Percentiles rank a stretch among this genome's conserved stretches.
phyloP scores from a whole-genome alignment of 2,329 filamentous ascomycete species.

The Venturia oleaginea region DNA sequence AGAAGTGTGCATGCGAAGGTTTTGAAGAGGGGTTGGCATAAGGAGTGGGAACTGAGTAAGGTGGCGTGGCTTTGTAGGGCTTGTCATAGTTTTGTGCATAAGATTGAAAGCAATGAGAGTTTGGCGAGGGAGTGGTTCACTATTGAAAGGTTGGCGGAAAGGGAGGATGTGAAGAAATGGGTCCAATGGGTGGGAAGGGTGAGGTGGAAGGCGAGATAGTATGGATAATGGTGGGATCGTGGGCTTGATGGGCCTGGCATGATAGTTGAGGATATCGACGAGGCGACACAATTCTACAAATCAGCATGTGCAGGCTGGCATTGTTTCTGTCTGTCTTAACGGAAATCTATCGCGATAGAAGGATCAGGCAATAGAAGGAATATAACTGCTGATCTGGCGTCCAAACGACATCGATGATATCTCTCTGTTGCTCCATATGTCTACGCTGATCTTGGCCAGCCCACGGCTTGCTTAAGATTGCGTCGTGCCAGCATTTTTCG shows the following conservation, averaged over 20 bases:
- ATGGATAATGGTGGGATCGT: not conserved
- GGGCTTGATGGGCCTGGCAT: not conserved
- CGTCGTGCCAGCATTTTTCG: too few relatives aligned
- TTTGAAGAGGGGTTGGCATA: slow-evolving; percentile 69
- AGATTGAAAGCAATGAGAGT: slow-evolving; percentile 66
- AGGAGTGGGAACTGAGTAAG: slow-evolving; percentile 62
- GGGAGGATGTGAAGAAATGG: slow-evolving; percentile 64
- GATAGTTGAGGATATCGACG: too few relatives aligned
- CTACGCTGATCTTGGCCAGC: too few relatives aligned
- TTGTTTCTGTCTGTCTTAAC: too few relatives aligned
- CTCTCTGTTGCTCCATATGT: too few relatives aligned
- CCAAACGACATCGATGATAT: too few relatives aligned
- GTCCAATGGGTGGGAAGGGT: slow-evolving; percentile 63
- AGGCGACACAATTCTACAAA: too few relatives aligned
- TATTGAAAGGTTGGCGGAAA: slow-evolving; percentile 58
- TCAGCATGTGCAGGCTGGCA: too few relatives aligned
- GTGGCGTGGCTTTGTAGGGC: slow-evolving; percentile 72
- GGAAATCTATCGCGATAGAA: too few relatives aligned
- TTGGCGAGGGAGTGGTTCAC: slow-evolving; percentile 65
- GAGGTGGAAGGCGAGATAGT: slow-evolving; percentile 59
- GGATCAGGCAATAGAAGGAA: too few relatives aligned
- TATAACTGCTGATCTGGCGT: too few relatives aligned
- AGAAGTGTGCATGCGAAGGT: slow-evolving; percentile 66
- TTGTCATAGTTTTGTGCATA: slow-evolving; percentile 76
- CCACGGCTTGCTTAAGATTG: too few relatives aligned